Evolutionary conservation across 2,329 filamentous ascomycete species (phyloP).

Genomic region (Aspergillus persii): DNA sequence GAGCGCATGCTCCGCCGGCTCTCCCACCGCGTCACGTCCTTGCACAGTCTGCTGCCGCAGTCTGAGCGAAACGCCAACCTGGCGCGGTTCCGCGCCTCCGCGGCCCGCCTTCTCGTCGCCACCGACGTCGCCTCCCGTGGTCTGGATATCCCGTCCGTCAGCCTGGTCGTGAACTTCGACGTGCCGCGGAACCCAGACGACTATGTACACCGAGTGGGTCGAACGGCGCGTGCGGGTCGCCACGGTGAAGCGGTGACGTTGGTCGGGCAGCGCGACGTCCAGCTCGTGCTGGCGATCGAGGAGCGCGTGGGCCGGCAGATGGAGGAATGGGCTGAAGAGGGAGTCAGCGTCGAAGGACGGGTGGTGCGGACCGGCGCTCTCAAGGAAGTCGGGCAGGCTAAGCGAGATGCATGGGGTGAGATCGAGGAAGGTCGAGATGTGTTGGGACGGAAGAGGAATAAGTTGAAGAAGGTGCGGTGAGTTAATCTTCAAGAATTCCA

Average conservation of each 20-base stretch:
- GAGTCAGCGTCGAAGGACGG: slow-evolving; percentile 88
- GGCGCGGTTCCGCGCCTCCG: slow-evolving; percentile 83
- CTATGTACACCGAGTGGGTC: slow-evolving; percentile 94
- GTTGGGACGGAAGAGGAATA: slow-evolving; percentile 69
- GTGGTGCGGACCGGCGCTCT: slow-evolving; percentile 75
- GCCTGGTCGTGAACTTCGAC: slow-evolving; percentile 90
- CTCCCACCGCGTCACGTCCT: slow-evolving; percentile 82
- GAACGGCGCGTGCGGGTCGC: slow-evolving; percentile 88
- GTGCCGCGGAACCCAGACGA: slow-evolving; percentile 94
- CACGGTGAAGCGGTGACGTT: slow-evolving; percentile 80
- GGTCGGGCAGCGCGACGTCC: slow-evolving; percentile 89
- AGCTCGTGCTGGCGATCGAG: slow-evolving; percentile 88
- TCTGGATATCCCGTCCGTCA: slow-evolving; percentile 91
- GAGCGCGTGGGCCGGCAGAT: slow-evolving; percentile 73
- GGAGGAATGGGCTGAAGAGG: slow-evolving; percentile 82
- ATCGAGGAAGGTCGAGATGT: slow-evolving; percentile 92
- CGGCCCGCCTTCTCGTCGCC: slow-evolving; percentile 84
- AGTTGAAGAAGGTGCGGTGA: slow-evolving; percentile 43
- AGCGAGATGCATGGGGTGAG: slow-evolving; percentile 83
- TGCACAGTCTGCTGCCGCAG: slow-evolving; percentile 86
- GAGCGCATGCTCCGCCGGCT: slow-evolving; percentile 85
- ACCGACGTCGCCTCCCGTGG: slow-evolving; percentile 94
- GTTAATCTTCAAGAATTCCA: slow-evolving; percentile 1
- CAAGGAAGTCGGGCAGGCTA: slow-evolving; percentile 92
- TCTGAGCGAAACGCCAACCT: slow-evolving; percentile 83